Evolutionary conservation across 139 green algal genomes (phyloP).

Genomic region (Bryopsis sp.): DNA sequence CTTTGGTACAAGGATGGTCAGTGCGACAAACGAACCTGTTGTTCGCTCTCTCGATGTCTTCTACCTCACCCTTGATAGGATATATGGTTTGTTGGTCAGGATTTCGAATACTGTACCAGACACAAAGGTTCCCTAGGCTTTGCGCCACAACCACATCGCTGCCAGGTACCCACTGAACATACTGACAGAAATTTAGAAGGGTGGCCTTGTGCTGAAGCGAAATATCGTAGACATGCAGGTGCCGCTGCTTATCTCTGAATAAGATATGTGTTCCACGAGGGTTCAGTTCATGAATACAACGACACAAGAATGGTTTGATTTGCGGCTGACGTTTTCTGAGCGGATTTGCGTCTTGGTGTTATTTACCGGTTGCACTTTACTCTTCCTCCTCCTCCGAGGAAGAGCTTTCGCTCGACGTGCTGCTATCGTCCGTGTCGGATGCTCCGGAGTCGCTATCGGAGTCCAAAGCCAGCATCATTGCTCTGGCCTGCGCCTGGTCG

Average conservation of each 20-base stretch:
- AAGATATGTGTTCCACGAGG: conserved; percentile 64
- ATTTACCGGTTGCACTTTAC: too few species aligned
- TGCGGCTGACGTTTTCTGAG: too few species aligned
- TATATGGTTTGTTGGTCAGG: conserved; percentile 32
- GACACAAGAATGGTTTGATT: background rate
- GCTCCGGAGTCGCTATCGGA: too few species aligned
- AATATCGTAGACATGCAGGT: conserved; percentile 65
- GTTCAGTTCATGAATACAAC: conserved; percentile 59
- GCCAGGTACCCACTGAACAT: conserved; percentile 76
- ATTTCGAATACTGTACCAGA: conserved; percentile 73
- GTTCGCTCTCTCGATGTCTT: conserved; percentile 44
- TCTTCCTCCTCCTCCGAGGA: too few species aligned
- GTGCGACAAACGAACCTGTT: conserved; percentile 5
- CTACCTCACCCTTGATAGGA: conserved; percentile 35
- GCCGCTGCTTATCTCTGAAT: conserved; percentile 72
- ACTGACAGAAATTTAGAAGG: conserved; percentile 64
- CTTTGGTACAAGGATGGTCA: too few species aligned
- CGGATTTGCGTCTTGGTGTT: too few species aligned
- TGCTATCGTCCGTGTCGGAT: too few species aligned
- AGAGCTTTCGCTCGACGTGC: too few species aligned
- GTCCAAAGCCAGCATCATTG: too few species aligned
- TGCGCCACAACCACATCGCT: conserved; percentile 75
- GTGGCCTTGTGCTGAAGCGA: conserved; percentile 46
- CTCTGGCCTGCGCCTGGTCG: too few species aligned
- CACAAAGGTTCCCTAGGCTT: conserved; percentile 56